Percentiles rank a stretch among this genome's conserved stretches.
These are phyloP conservation scores for Neonectria sp. DNA, from an alignment of 2,329 filamentous ascomycete species.

Conservation along the genomic window DNA sequence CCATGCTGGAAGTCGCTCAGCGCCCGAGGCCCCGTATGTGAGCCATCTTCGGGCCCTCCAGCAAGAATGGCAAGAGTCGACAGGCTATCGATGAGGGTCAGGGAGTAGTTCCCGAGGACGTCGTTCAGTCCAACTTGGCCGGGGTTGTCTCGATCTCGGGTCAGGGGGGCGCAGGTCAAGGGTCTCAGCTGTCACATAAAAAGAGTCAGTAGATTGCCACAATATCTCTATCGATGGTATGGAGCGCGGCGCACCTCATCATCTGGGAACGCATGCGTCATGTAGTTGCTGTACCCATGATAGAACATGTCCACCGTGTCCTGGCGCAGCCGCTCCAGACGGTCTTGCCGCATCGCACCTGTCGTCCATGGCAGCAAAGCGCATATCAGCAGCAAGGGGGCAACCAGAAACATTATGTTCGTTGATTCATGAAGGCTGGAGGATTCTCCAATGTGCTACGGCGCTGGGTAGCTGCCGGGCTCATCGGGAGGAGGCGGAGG, in stretches of 20 bases:
- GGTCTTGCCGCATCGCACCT: constrained; percentile 69
- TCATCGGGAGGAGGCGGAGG: constrained; percentile 44
- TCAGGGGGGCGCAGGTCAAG: constrained; percentile 86
- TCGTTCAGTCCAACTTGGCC: constrained; percentile 92
- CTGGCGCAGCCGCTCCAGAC: constrained; percentile 69
- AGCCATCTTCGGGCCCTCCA: constrained; percentile 71
- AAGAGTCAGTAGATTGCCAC: constrained; percentile 32
- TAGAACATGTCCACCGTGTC: constrained; percentile 89
- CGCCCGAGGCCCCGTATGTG: constrained; percentile 62
- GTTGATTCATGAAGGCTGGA: constrained; percentile 38
- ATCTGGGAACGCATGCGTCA: constrained; percentile 93
- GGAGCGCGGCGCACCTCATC: constrained; percentile 75
- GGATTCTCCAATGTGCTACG: constrained; percentile 36
- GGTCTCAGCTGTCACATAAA: constrained; percentile 77
- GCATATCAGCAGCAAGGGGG: constrained; percentile 45
- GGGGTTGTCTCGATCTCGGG: constrained; percentile 85
- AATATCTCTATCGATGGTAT: constrained; percentile 18
- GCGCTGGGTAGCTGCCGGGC: constrained; percentile 40
- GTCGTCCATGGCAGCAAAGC: constrained; percentile 59
- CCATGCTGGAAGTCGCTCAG: constrained; percentile 85
- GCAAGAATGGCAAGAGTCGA: constrained; percentile 95
- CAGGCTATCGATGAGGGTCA: constrained; percentile 95
- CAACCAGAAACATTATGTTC: constrained; percentile 49
- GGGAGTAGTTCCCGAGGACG: constrained; percentile 95
- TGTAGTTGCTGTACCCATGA: constrained; percentile 97